Evolutionary conservation across 2,329 filamentous ascomycete genomes (phyloP), one percentile per base, ranked within the genome.

Genomic region (Elsinoe perseae): DNA sequence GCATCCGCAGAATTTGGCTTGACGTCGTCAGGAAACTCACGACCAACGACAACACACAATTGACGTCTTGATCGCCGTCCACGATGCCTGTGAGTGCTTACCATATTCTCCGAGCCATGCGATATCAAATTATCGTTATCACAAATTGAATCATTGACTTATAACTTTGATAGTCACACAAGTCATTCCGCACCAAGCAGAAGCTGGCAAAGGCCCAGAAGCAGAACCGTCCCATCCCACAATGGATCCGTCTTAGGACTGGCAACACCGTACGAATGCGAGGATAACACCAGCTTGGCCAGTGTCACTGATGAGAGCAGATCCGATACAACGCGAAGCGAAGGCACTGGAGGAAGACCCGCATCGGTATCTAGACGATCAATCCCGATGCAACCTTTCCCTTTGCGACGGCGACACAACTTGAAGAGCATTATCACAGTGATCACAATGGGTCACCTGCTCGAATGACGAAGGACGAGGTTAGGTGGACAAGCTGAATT

Each of bases 191-290:
- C 77, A 96, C 91, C 80, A 98, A 98, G 91, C 87, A 95, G 80
- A 98, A 98, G 93, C 90, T 98, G 82, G 93, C 93, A 75, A 96
- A 92, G 84, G 93, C 93, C 76, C 92, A 97, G 84, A 97, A 95
- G 86, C 92, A 97, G 84, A 98, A 98, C 87, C 87, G 93, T 77
- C 93, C 93, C 70, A 96, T 98, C 76, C 93, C 93, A 67, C 93
- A 98, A 84, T 98, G 93, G 93, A 97, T 98, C 77, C 87, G 93
- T 76, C 85, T 98, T 73, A 87, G 92, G 77, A 97, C 93, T 72
- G 87, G 85, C 79, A 98, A 98, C 86, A 96, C 91, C 80, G 96
- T 98, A 79, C 53, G 38, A 16, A n/a, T 36, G 32, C 36, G 16
- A 52, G 21, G 20, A 44, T 21, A 21, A 25, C 34, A 56, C 25